A percentile compares a stretch with the other conserved stretches of the same genome.
phyloP scores from a whole-genome alignment of 306 rosid species.

The Cicer chorassanicum region DNA sequence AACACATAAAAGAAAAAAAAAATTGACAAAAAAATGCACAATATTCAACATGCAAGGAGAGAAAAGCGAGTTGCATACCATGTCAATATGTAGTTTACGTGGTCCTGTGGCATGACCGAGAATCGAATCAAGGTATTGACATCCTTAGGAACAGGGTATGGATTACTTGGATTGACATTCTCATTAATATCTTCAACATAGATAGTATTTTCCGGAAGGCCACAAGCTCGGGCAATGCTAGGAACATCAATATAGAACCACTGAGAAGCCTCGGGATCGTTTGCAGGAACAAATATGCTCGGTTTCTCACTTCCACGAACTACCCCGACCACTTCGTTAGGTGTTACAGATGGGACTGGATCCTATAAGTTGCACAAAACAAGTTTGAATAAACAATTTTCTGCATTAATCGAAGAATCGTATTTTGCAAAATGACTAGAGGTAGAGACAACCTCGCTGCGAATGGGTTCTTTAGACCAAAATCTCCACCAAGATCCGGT shows the following conservation, averaged over 20 bases:
- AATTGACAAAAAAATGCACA: slow-evolving; percentile 3
- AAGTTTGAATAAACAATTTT: slow-evolving; percentile 29
- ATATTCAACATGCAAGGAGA: slow-evolving; percentile 20
- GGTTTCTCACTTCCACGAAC: slow-evolving; percentile 95
- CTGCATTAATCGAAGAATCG: slow-evolving; percentile 14
- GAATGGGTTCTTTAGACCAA: slow-evolving; percentile 64
- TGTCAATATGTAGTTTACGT: slow-evolving; percentile 85
- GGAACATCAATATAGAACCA: slow-evolving; percentile 98
- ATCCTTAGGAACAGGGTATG: slow-evolving; percentile 90
- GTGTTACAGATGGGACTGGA: slow-evolving; percentile 52
- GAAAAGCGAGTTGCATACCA: slow-evolving; percentile 59
- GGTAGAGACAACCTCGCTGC: slow-evolving; percentile 57
- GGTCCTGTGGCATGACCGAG: slow-evolving; percentile 95
- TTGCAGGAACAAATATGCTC: slow-evolving; percentile 92
- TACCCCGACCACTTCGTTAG: slow-evolving; percentile 72
- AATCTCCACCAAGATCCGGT: slow-evolving; percentile 85
- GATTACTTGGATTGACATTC: slow-evolving; percentile 79
- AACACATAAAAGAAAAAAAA: not conserved
- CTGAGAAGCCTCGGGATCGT: slow-evolving; percentile 76
- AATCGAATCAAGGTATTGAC: slow-evolving; percentile 73
- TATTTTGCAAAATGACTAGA: slow-evolving; percentile 3
- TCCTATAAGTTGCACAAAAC: slow-evolving; percentile 59
- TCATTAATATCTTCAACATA: slow-evolving; percentile 77
- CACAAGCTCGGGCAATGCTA: slow-evolving; percentile 66
- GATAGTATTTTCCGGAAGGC: slow-evolving; percentile 74